A percentile compares a stretch with the other conserved stretches of the same genome.
These are phyloP conservation scores for Agapanthus africanus DNA, from an alignment of 106 monocot species.

Conservation along the genomic window DNA sequence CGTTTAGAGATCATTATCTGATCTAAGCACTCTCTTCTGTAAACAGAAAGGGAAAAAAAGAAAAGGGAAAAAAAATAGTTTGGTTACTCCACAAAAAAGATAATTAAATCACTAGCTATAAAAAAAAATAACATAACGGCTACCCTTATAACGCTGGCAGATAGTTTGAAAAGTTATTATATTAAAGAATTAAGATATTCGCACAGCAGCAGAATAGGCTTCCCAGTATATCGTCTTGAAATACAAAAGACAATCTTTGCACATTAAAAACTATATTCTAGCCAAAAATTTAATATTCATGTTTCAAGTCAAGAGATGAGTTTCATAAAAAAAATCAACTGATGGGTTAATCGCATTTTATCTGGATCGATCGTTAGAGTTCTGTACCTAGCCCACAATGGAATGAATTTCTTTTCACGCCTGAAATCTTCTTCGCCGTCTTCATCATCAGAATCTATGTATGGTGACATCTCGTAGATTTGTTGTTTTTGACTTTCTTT, in stretches of 20 bases:
- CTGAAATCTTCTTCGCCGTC: constrained; percentile 46
- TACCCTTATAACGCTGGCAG: too few relatives aligned
- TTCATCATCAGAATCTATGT: constrained; percentile 81
- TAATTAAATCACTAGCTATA: background rate
- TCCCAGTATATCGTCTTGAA: too few relatives aligned
- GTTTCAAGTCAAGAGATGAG: background rate
- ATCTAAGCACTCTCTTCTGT: constrained; percentile 49
- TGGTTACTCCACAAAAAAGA: background rate
- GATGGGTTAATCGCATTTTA: background rate
- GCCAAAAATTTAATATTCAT: background rate
- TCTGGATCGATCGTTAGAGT: background rate
- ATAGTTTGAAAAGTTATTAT: too few relatives aligned
- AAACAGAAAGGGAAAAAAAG: too few relatives aligned
- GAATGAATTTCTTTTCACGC: constrained; percentile 47
- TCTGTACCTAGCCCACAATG: constrained; percentile 79
- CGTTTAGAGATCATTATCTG: constrained; percentile 29
- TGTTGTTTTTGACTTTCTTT: constrained; percentile 25
- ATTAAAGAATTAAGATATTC: too few relatives aligned
- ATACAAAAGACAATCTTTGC: background rate
- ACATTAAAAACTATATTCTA: background rate
- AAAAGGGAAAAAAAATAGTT: background rate
- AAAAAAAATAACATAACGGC: too few relatives aligned
- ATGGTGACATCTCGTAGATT: constrained; percentile 90
- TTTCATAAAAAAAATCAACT: background rate
- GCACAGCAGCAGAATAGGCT: too few relatives aligned